These are phyloP conservation scores for Brassica napus DNA, from an alignment of 345 rosid species.

Conservation along the genomic window Da-Ae NC_063450.1:34046501-34047000, in stretches of 20 bases:
- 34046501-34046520: neutral
- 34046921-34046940: neutral
- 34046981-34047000: neutral
- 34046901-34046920: neutral
- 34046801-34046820: neutral
- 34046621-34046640: neutral
- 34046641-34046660: neutral
- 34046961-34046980: neutral
- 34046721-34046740: neutral
- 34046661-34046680: neutral
- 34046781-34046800: neutral
- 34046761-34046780: neutral
- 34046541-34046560: neutral
- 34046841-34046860: neutral
- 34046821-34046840: neutral
- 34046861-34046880: neutral
- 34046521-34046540: neutral
- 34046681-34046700: neutral
- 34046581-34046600: neutral
- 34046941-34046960: neutral
- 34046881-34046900: neutral
- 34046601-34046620: neutral
- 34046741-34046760: neutral
- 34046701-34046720: neutral
- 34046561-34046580: neutral